Evolutionary conservation across 768 basidiomycete genomes (phyloP), one percentile per base, ranked within the genome.

Genomic region (Calocera cornea): DNA sequence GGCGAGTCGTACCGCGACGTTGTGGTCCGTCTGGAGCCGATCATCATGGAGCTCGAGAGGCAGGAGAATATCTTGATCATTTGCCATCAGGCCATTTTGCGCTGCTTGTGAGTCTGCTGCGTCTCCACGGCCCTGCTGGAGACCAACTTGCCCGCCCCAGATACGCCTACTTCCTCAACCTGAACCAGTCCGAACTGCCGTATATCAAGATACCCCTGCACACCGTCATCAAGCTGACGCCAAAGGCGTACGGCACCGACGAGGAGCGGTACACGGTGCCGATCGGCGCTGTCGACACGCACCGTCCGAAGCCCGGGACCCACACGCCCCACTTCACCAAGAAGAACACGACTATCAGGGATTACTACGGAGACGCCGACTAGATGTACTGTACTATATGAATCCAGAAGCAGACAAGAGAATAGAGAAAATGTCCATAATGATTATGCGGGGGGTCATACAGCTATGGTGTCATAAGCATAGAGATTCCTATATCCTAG

Each of bases 1-100:
- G 97, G 97, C 66, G 97, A 99, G 78, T 97, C 93, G 1, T 99
- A 99, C 76, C 87, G 97, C 40, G 97, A 99, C 74, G 95, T 99
- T 11, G 93, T 97, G 14, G 85, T 92, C 2, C 85, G 95, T 41
- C 80, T 99, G 31, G 97, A 99, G 75, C 97, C 97, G 27, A 90
- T 98, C 65, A 99, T 99, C 72, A 97, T 99, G 92, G 97, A 99
- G 76, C 82, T 99, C 27, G 97, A 99, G 77, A 82, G 97, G 66
- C 97, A 98, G 76, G 90, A 95, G 77, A 95, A 99, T 75, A 93
- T 99, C 68, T 78, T 99, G 41, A 89, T 99, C 71, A 88, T 99
- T 36, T 94, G 95, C 0, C 97, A 99, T 77, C 97, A 98, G 80
- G 87, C 90, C 22, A 91, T 92, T 73, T 75, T 92, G 50, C 87